phyloP scores from a whole-genome alignment of 805 yeast genomes.

The Candida parachauliodes region DNA sequence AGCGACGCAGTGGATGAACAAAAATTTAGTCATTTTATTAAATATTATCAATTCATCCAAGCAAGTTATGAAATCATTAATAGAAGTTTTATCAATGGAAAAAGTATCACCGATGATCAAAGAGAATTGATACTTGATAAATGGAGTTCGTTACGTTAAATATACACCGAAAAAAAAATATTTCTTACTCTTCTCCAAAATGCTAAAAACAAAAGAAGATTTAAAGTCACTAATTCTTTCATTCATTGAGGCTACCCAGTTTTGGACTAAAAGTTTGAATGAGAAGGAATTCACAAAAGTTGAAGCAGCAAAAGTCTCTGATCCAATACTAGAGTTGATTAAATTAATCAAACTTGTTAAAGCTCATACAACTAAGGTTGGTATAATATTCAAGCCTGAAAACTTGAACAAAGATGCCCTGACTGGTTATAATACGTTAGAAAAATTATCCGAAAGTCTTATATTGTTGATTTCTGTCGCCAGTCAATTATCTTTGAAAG shows the following conservation, averaged over 20 bases:
- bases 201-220: constrained; percentile 19
- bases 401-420: constrained; percentile 42
- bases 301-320: constrained; percentile 29
- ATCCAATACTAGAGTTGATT: constrained; percentile 53
- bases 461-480: constrained; percentile 44
- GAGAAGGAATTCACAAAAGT: constrained; percentile 14
- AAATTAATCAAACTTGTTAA: constrained; percentile 59
- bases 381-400: constrained; percentile 64
- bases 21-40: constrained; percentile 4
- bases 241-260: constrained; percentile 27
- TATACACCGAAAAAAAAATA: neutral
- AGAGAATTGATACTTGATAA: neutral
- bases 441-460: constrained; percentile 42
- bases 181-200: constrained; percentile 6
- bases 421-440: constrained; percentile 48
- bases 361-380: constrained; percentile 78
- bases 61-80: constrained; percentile 3
- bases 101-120: neutral
- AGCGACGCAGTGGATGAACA: constrained; percentile 3
- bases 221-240: constrained; percentile 21
- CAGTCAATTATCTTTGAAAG: constrained; percentile 24
- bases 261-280: constrained; percentile 20
- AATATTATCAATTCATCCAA: constrained; percentile 4
- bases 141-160: constrained; percentile 17
- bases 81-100: constrained; percentile 3